Percentiles rank a stretch among this genome's conserved stretches.
Evolutionary conservation across 2,329 filamentous ascomycete species (phyloP).

Genomic region (Alternaria sp.): DNA sequence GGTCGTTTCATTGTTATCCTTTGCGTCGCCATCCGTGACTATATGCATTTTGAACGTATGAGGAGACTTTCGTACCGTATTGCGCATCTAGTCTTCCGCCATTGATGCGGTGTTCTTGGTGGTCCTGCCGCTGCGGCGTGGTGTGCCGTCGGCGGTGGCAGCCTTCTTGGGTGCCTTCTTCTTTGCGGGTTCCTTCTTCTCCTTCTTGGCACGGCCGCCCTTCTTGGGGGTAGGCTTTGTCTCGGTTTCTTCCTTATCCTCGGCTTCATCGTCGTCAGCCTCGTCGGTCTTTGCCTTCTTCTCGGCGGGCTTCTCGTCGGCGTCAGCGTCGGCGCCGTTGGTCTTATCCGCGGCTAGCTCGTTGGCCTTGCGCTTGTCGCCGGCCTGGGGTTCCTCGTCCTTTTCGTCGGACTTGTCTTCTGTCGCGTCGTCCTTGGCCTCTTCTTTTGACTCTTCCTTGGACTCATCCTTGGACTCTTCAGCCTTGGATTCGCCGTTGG

Average conservation of each 20-base stretch:
- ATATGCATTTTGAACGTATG: not conserved
- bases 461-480: constrained; percentile 22
- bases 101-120: not conserved
- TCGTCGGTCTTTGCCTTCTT: constrained; percentile 35
- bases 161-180: constrained; percentile 58
- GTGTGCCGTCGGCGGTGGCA: constrained; percentile 56
- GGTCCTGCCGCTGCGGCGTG: constrained; percentile 54
- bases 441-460: constrained; percentile 30
- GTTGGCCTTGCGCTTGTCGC: constrained; percentile 43
- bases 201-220: constrained; percentile 50
- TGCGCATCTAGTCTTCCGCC: not conserved
- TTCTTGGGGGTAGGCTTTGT: constrained; percentile 37
- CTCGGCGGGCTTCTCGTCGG: constrained; percentile 18
- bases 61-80: not conserved
- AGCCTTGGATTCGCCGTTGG: constrained; percentile 31
- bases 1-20: not conserved
- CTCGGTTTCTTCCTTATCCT: constrained; percentile 33
- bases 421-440: constrained; percentile 35
- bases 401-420: constrained; percentile 9
- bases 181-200: constrained; percentile 49
- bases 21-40: not conserved
- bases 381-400: constrained; percentile 33
- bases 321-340: constrained; percentile 17
- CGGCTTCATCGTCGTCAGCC: constrained; percentile 33
- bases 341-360: constrained; percentile 29